A percentile compares a stretch with the other conserved stretches of the same genome.
phyloP scores from a whole-genome alignment of 768 basidiomycete genomes.

The Tulasnella sp. region DNA sequence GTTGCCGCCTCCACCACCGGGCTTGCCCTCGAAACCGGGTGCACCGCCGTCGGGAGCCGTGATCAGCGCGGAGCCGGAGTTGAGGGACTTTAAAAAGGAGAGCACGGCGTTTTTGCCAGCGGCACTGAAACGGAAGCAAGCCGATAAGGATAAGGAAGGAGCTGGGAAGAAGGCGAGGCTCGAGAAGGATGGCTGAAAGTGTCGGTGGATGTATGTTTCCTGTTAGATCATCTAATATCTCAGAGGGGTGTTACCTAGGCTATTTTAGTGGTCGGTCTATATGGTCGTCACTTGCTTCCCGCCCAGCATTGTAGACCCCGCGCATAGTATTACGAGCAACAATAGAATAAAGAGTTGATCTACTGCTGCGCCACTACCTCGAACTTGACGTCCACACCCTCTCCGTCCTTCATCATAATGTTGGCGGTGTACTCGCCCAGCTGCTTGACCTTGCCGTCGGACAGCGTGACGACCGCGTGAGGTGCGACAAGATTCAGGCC shows the following conservation, averaged over 20 bases:
- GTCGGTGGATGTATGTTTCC: neutral
- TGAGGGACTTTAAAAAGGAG: constrained; percentile 93
- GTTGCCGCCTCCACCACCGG: constrained; percentile 14
- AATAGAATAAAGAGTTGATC: neutral
- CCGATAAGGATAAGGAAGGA: neutral
- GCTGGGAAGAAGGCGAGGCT: constrained; percentile 1
- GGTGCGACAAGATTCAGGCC: constrained; percentile 3
- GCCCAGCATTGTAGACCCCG: no score
- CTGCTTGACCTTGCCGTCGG: neutral
- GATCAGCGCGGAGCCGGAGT: constrained; percentile 71
- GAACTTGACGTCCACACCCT: constrained; percentile 5
- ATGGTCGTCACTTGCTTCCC: no score
- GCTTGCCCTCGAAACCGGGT: neutral
- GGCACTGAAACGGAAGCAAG: constrained; percentile 64
- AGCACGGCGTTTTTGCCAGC: constrained; percentile 85
- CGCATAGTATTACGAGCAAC: neutral
- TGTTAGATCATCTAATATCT: neutral
- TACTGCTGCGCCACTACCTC: neutral
- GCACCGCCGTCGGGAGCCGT: constrained; percentile 27
- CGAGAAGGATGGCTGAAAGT: neutral
- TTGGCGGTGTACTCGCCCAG: constrained; percentile 5
- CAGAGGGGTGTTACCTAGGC: no score
- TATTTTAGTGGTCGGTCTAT: no score
- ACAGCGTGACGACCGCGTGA: neutral
- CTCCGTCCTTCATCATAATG: constrained; percentile 12